Conservation (phyloP, 371 early-diverging fungal genomes). For the Apophysomyces trapeziformis region DNA sequence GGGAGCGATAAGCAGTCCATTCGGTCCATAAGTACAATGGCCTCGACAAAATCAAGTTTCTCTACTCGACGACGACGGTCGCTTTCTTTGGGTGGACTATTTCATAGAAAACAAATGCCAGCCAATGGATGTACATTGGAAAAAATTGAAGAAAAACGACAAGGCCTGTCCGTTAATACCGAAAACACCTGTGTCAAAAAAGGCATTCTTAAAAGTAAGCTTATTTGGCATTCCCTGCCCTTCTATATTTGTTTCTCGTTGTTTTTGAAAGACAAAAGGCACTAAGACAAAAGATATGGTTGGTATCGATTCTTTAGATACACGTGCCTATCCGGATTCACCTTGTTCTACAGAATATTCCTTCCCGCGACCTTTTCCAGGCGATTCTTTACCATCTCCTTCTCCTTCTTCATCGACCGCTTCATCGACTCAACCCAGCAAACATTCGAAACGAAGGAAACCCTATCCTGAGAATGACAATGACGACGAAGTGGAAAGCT, state of each 20-base stretch:
- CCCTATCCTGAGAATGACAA: constrained; percentile 28
- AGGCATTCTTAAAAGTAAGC: too few relatives aligned
- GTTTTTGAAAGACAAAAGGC: constrained; percentile 12
- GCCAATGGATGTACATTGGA: constrained; percentile 4
- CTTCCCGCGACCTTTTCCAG: constrained; percentile 9
- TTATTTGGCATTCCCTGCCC: too few relatives aligned
- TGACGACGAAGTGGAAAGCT: constrained; percentile 30
- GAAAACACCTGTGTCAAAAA: neutral
- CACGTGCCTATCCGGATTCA: constrained; percentile 32
- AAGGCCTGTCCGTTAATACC: constrained; percentile 35
- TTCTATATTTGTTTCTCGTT: neutral
- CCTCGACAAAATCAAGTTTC: constrained; percentile 17
- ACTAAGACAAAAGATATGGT: too few relatives aligned
- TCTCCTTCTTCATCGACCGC: constrained; percentile 35
- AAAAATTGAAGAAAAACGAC: constrained; percentile 25
- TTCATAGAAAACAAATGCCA: constrained; percentile 28
- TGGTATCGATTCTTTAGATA: constrained; percentile 42
- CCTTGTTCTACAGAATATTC: constrained; percentile 29
- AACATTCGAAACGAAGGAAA: constrained; percentile 6
- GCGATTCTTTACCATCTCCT: constrained; percentile 34
- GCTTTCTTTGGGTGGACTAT: constrained; percentile 40
- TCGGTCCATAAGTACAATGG: constrained; percentile 3
- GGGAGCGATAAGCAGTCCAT: constrained; percentile 9
- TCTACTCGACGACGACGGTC: constrained; percentile 43
- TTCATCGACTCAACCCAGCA: constrained; percentile 14